Percentiles rank a stretch among this genome's conserved stretches.
Evolutionary conservation across 768 basidiomycete species (phyloP).

Genomic region (Trametes coccinea): DNA sequence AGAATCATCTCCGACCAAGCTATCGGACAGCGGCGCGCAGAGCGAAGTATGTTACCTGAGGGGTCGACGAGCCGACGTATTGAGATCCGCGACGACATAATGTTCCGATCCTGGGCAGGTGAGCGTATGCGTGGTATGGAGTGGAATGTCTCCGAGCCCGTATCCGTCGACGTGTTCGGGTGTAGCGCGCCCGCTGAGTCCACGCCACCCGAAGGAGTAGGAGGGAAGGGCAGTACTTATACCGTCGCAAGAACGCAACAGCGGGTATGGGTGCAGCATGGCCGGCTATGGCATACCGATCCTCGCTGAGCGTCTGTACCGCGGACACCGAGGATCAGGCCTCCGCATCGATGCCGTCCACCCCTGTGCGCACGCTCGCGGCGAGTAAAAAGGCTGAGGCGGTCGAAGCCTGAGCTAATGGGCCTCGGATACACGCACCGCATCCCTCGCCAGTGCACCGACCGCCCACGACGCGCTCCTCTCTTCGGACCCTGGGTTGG

Average conservation of each 20-base stretch:
- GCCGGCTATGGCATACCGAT: neutral
- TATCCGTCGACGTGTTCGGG: too few species aligned
- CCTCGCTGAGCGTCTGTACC: conserved; percentile 1
- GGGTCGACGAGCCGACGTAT: conserved; percentile 19
- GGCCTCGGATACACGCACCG: neutral
- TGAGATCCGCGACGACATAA: conserved; percentile 3
- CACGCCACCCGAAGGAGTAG: neutral
- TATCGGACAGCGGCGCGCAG: neutral
- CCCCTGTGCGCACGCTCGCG: neutral
- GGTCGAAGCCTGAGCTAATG: neutral
- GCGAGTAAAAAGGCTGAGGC: neutral
- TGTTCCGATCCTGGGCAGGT: neutral
- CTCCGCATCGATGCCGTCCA: neutral
- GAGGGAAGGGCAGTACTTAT: neutral
- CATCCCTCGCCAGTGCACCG: neutral
- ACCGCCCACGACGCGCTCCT: neutral
- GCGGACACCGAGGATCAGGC: conserved; percentile 12
- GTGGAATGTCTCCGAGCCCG: too few species aligned
- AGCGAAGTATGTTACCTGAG: conserved; percentile 19
- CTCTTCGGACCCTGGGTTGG: neutral
- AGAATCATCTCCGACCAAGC: neutral
- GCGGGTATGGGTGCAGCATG: neutral
- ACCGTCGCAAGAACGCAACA: neutral
- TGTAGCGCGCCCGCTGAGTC: neutral
- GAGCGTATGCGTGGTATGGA: neutral